These are phyloP conservation scores for Oryza punctata DNA, from an alignment of 176 grass and related monocot genomes.

Conservation along the genomic window DNA sequence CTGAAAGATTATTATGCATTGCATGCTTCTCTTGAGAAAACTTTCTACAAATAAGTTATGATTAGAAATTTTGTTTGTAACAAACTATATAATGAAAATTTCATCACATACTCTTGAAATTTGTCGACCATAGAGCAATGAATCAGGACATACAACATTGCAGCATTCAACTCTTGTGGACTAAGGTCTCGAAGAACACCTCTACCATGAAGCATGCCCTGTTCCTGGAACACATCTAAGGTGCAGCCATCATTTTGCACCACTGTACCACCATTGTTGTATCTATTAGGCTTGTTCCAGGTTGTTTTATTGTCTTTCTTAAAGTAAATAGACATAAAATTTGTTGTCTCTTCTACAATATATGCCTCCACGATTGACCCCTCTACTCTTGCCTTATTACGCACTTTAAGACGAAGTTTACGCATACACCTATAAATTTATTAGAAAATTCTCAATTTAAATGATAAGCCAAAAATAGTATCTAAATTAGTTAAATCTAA, in stretches of 20 bases:
- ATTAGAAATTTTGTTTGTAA: too few relatives aligned
- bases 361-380: slow-evolving; percentile 20
- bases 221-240: slow-evolving; percentile 7
- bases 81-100: neutral
- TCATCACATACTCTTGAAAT: slow-evolving; percentile 9
- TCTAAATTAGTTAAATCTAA: too few relatives aligned
- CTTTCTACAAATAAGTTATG: too few relatives aligned
- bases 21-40: too few relatives aligned
- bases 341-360: slow-evolving; percentile 16
- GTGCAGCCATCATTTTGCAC: slow-evolving; percentile 15
- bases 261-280: neutral
- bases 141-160: neutral
- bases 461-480: neutral
- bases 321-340: slow-evolving; percentile 26
- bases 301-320: neutral
- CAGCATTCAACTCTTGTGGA: neutral
- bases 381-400: slow-evolving; percentile 16
- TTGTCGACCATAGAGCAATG: neutral
- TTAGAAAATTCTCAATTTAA: neutral
- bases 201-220: slow-evolving; percentile 9
- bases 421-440: neutral
- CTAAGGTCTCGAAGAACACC: neutral
- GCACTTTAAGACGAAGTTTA: neutral
- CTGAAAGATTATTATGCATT: too few relatives aligned
- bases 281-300: slow-evolving; percentile 2